Conservation (phyloP, 352 stramenopile genomes). For the Phytophthora lateralis region DNA sequence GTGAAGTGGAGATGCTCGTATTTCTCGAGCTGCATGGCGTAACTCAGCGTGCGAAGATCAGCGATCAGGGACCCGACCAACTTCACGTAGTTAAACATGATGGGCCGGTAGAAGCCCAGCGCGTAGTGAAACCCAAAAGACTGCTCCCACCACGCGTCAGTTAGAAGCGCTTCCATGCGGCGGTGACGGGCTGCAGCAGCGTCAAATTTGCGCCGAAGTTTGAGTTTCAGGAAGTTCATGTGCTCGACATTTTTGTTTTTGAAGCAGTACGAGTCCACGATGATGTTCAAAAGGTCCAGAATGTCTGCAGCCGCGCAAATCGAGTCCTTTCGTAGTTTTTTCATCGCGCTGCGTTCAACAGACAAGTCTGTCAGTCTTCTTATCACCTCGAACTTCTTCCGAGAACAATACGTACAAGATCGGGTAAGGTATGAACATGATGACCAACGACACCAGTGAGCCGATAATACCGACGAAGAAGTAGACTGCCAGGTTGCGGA, state of each 20-base stretch:
- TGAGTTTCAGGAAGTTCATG: slow-evolving; percentile 80
- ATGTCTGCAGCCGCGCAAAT: slow-evolving; percentile 54
- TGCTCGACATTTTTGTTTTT: slow-evolving; percentile 85
- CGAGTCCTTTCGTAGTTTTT: slow-evolving; percentile 51
- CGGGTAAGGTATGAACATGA: slow-evolving; percentile 79
- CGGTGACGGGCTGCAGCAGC: slow-evolving; percentile 47
- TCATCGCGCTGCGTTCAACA: slow-evolving; percentile 49
- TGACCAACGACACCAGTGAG: slow-evolving; percentile 60
- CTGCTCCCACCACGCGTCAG: slow-evolving; percentile 86
- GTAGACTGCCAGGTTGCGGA: slow-evolving; percentile 72
- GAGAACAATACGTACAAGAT: slow-evolving; percentile 67
- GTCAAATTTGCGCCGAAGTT: slow-evolving; percentile 79
- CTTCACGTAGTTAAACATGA: slow-evolving; percentile 74
- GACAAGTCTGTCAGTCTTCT: slow-evolving; percentile 17
- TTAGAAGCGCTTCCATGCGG: slow-evolving; percentile 61
- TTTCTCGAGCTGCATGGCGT: slow-evolving; percentile 80
- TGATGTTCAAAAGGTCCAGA: slow-evolving; percentile 76
- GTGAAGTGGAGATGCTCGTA: slow-evolving; percentile 72
- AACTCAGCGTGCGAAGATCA: slow-evolving; percentile 70
- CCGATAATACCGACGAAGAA: slow-evolving; percentile 70
- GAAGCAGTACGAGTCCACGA: slow-evolving; percentile 87
- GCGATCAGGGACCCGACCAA: slow-evolving; percentile 69
- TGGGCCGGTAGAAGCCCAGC: slow-evolving; percentile 69
- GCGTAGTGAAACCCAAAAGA: slow-evolving; percentile 64
- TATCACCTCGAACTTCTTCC: background rate